These are phyloP conservation scores for Macrolepiota fuliginosa DNA, from an alignment of 768 basidiomycete species.

Conservation along the genomic window DNA sequence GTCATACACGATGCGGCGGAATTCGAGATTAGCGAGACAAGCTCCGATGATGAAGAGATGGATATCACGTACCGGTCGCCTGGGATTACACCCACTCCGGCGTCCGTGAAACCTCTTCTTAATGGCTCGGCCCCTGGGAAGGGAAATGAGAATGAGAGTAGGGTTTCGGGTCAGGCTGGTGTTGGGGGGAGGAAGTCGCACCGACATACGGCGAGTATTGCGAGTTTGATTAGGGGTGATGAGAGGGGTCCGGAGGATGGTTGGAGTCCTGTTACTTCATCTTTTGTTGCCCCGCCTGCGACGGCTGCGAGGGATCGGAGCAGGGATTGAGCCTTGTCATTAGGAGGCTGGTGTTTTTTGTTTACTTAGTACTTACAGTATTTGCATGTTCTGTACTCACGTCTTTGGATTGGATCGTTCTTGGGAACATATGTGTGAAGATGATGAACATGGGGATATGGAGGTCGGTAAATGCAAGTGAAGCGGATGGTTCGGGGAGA, in stretches of 20 bases:
- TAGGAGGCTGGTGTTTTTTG: background rate
- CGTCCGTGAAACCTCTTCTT: slow-evolving; percentile 24
- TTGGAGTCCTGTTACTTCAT: slow-evolving; percentile 70
- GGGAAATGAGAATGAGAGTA: background rate
- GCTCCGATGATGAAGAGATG: slow-evolving; percentile 65
- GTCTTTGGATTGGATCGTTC: background rate
- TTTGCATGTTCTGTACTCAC: background rate
- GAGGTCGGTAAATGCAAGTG: background rate
- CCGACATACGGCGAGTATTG: slow-evolving; percentile 81
- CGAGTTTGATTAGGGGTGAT: slow-evolving; percentile 74
- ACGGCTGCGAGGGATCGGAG: background rate
- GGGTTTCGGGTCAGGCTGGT: slow-evolving; percentile 4
- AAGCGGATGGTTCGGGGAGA: background rate
- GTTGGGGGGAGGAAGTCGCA: slow-evolving; percentile 41
- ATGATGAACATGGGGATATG: background rate
- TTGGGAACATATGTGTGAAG: background rate
- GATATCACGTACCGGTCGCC: slow-evolving; percentile 74
- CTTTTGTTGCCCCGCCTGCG: slow-evolving; percentile 48
- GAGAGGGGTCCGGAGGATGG: slow-evolving; percentile 76
- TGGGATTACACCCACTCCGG: slow-evolving; percentile 22
- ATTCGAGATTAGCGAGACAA: slow-evolving; percentile 51
- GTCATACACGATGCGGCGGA: slow-evolving; percentile 44
- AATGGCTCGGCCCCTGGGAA: background rate
- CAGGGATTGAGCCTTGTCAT: background rate
- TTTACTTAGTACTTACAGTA: background rate